Evolutionary conservation across 352 stramenopile genomes (phyloP), one percentile per base, ranked within the genome.

Genomic region (Pythium aristosporum): DNA sequence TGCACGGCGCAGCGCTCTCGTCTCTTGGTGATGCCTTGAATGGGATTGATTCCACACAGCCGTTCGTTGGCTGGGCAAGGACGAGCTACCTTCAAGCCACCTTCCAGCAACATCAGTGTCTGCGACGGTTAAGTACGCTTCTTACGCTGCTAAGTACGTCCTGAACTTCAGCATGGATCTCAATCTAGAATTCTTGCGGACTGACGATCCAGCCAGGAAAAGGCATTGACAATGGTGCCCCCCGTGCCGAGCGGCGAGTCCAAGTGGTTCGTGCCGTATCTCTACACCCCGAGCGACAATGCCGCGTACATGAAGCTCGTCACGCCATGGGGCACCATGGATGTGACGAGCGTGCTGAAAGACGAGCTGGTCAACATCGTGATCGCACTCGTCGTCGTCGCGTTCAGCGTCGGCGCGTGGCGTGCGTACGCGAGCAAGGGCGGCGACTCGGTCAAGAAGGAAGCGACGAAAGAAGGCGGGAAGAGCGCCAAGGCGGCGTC

Each of bases 241-340:
- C 63, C 63, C 16, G 23, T 60, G 23, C 57, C 49, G 15, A 18
- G 42, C 32, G 41, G 50, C 43, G 8, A 54, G 41, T 48, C 44
- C 25, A 28, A 41, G 54, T 81, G 76, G 37, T 95, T 92, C 69
- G 15, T 91, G 66, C 85, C 85, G 53, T 94, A 92, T 53, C 42
- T 94, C 51, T 92, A 94, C 69, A 68, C 79, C 36, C 82, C 81
- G 32, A 89, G 78, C 68, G 55, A 69, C 0, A 67, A 85, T 18
- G 77, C 78, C 56, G 39, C 68, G 32, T 84, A 91, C 66, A 57
- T 85, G 34, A 90, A 83, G 67, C 37, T 95, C 32, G 83, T 94
- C 63, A 94, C 81, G 21, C 83, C 85, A 18, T 79, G 73, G 57
- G 87, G 87, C 1, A 79, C 61, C n/a, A 25, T 92, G 12, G 77